These are phyloP conservation scores for Russula virescens DNA, from an alignment of 768 basidiomycete genomes.

Conservation along the genomic window DNA sequence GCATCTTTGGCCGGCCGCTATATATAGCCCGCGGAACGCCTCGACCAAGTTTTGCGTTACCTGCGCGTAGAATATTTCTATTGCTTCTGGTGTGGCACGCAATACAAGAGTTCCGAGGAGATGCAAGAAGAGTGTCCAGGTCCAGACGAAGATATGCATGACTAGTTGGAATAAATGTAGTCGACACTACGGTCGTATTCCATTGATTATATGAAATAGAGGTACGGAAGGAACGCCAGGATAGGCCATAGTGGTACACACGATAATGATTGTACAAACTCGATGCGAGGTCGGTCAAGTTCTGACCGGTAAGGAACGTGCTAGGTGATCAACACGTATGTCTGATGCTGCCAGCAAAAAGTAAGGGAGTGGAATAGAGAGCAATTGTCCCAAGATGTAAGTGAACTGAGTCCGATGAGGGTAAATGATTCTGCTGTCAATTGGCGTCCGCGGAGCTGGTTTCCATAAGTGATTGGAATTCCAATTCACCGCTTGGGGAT, in stretches of 20 bases:
- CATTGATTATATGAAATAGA: constrained; percentile 5
- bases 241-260: constrained; percentile 13
- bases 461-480: constrained; percentile 7
- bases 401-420: neutral
- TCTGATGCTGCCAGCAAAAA: constrained; percentile 1
- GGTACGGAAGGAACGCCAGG: constrained; percentile 1
- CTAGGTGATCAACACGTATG: constrained; percentile 5
- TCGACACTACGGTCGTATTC: neutral
- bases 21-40: constrained; percentile 60
- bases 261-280: constrained; percentile 15
- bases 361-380: constrained; percentile 4
- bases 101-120: constrained; percentile 57
- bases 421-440: neutral
- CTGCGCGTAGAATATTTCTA: constrained; percentile 67
- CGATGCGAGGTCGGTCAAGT: neutral
- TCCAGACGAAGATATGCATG: constrained; percentile 68
- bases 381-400: constrained; percentile 11
- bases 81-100: constrained; percentile 86
- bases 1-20: neutral
- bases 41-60: constrained; percentile 63
- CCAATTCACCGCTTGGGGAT: neutral
- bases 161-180: constrained; percentile 37
- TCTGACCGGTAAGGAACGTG: constrained; percentile 14
- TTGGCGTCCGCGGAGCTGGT: neutral
- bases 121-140: constrained; percentile 69